Evolutionary conservation across 768 basidiomycete genomes (phyloP), one percentile per base, ranked within the genome.

Genomic region (Dentipellis sp.): DNA sequence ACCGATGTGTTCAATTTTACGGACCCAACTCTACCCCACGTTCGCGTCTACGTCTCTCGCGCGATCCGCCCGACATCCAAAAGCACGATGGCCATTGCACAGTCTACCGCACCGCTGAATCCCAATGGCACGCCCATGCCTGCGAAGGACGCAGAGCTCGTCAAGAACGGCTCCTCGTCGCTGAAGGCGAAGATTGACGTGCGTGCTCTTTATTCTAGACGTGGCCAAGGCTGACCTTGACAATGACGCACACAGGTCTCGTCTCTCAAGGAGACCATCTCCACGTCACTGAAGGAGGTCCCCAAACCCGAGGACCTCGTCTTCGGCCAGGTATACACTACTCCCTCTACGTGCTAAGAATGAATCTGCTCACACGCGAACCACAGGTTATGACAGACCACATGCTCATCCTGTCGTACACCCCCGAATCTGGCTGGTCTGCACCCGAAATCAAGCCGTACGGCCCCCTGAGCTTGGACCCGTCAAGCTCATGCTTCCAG

Each of bases 391-490:
- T 79, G 65, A 82, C 81, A 4, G 88, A 93, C 69, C 88, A 93
- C 67, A 92, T 92, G 88, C 76, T 88, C 34, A 68, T 84, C 37
- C 72, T 78, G 21, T 74, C 76, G n/a, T 88, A 81, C 70, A 75
- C 84, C 50, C 83, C 84, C 0, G 60, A 66, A 16, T 74, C 68
- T 4, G 88, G 88, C 10, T 91, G 88, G 88, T 79, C 79, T 8
- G 69, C 75, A 1, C 88, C 88, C 0, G 79, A 85, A 62, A 86
- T 91, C 64, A 83, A 80, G 63, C 86, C 87, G 0, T 88, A 86
- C 61, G 80, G 71, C 7, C 81, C 81, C 4, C 66, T 88, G 37
- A 59, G 65, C 10, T 72, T 88, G 14, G 83, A 88, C 62, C 85
- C 85, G 3, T 65, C 72, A 1, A 69, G 72, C 50, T 75, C 78